These are phyloP conservation scores for Fusarium praegraminearum DNA, from an alignment of 2,329 filamentous ascomycete species.

Conservation along the genomic window DNA sequence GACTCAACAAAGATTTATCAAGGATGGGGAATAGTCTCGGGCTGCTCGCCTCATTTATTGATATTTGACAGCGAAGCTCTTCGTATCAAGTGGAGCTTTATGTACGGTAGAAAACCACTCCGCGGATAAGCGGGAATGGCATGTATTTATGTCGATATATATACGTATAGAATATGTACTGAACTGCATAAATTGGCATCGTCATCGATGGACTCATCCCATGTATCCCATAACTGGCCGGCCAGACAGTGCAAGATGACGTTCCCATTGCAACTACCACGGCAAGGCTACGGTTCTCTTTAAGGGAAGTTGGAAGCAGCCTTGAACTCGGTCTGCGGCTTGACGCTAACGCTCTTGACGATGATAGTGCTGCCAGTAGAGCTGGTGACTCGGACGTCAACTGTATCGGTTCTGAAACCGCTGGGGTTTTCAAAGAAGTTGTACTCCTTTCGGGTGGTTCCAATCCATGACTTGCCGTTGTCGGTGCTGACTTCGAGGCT, in stretches of 20 bases:
- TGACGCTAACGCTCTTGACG: constrained; percentile 63
- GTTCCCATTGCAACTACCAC: neutral
- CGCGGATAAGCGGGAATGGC: neutral
- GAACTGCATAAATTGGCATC: neutral
- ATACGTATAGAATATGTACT: neutral
- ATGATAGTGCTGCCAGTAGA: constrained; percentile 62
- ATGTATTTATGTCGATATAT: neutral
- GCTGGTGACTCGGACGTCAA: constrained; percentile 69
- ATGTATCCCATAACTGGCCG: too few relatives aligned
- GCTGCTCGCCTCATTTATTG: constrained; percentile 1
- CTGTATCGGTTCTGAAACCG: constrained; percentile 66
- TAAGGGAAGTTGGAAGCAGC: constrained; percentile 51
- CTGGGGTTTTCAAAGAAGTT: constrained; percentile 72
- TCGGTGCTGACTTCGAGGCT: constrained; percentile 72
- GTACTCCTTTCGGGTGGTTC: constrained; percentile 64
- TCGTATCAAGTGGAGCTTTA: neutral
- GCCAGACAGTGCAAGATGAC: neutral
- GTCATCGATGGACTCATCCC: neutral
- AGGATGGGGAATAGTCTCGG: neutral
- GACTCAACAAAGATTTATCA: too few relatives aligned
- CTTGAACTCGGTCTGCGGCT: constrained; percentile 46
- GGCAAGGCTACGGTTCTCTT: too few relatives aligned
- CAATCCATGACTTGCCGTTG: constrained; percentile 67
- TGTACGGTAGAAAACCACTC: neutral
- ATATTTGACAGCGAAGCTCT: neutral